Conservation (phyloP, 1,284 basidiomycete genomes). For the Ustilago loliicola region DNA sequence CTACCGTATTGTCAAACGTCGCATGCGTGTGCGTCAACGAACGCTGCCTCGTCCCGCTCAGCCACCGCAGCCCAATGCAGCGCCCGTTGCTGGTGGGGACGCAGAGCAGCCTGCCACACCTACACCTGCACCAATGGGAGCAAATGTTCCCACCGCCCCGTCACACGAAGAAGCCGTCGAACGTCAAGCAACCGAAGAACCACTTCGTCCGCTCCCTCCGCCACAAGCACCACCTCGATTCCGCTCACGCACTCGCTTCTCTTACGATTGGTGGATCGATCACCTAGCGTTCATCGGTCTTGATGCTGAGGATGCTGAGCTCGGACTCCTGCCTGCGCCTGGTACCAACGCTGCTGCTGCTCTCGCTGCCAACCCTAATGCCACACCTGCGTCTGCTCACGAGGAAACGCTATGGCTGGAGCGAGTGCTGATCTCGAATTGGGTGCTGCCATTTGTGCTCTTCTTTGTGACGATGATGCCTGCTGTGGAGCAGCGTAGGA, state of each 20-base stretch:
- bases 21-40: constrained; percentile 28
- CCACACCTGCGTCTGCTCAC: not conserved
- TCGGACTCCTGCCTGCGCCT: constrained; percentile 38
- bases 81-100: not conserved
- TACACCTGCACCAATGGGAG: constrained; percentile 16
- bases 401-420: constrained; percentile 1
- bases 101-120: not conserved
- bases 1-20: constrained; percentile 37
- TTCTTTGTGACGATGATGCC: constrained; percentile 55
- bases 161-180: constrained; percentile 27
- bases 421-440: constrained; percentile 4
- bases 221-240: constrained; percentile 37
- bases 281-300: constrained; percentile 48
- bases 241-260: constrained; percentile 20
- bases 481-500: constrained; percentile 51
- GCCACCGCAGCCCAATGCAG: constrained; percentile 1
- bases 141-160: constrained; percentile 28
- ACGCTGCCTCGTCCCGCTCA: constrained; percentile 2
- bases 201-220: constrained; percentile 28
- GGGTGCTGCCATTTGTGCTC: constrained; percentile 43
- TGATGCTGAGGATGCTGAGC: constrained; percentile 49
- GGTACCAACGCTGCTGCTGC: not conserved
- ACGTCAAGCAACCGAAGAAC: constrained; percentile 21
- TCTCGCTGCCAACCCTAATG: not conserved
- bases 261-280: constrained; percentile 49